A percentile compares a stretch with the other conserved stretches of the same genome.
phyloP scores from a whole-genome alignment of 2,329 filamentous ascomycete genomes.

The Diplocarpon mali region DNA sequence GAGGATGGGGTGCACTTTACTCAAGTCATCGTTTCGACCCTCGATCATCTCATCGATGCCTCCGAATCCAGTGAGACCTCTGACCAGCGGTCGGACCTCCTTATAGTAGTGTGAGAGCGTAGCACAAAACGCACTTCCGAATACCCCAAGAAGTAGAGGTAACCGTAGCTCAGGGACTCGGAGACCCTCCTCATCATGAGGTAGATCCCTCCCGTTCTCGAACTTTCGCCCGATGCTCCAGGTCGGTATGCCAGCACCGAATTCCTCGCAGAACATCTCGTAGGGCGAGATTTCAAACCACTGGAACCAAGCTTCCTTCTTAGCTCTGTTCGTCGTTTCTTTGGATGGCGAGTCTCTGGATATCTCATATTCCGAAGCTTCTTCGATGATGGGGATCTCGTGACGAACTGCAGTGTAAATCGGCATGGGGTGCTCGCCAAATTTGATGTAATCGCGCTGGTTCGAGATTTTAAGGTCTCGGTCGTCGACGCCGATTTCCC shows the following conservation, averaged over 20 bases:
- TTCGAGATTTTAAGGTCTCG: constrained; percentile 84
- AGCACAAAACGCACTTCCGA: constrained; percentile 92
- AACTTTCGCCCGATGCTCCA: constrained; percentile 88
- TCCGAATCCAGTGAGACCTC: constrained; percentile 61
- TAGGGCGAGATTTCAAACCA: constrained; percentile 97
- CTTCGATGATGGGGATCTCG: constrained; percentile 66
- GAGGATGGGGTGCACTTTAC: constrained; percentile 90
- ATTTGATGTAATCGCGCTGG: constrained; percentile 63
- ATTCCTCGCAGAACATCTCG: constrained; percentile 91
- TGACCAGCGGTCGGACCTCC: constrained; percentile 76
- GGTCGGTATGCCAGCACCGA: constrained; percentile 82
- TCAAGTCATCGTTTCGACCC: constrained; percentile 70
- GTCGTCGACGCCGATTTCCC: constrained; percentile 66
- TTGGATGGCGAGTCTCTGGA: constrained; percentile 31
- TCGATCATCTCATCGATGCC: constrained; percentile 74
- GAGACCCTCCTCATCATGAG: constrained; percentile 52
- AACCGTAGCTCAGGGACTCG: constrained; percentile 76
- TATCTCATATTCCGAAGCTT: constrained; percentile 29
- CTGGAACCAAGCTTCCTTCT: constrained; percentile 80
- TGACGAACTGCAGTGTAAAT: constrained; percentile 95
- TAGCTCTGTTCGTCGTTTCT: constrained; percentile 39
- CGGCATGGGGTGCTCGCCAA: constrained; percentile 74
- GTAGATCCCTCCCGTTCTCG: constrained; percentile 54
- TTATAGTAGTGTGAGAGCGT: constrained; percentile 94
- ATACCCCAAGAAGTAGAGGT: constrained; percentile 83